Base-by-base conservation (phyloP, 2,329 filamentous ascomycete genomes). In the Fusarium sambucinum region DNA sequence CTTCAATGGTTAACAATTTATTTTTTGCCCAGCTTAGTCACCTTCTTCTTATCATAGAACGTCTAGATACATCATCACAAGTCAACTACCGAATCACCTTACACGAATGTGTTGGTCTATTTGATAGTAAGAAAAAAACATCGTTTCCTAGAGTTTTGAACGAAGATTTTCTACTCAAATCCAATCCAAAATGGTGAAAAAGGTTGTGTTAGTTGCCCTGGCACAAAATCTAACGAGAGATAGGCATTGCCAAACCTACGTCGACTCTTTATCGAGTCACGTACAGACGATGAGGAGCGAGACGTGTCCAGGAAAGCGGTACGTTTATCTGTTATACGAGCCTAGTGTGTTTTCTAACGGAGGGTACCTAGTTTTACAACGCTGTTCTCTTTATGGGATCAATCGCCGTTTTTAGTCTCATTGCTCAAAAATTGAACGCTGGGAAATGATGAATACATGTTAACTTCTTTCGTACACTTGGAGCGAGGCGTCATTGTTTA, bases 341-440 rank as follows among this genome's bases (percentile, higher is more conserved):
- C 10, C 10, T 16, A 11, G 6, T 42, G 16, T 14, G 7, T 4
- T 37, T 33, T 25, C 63, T 74, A 32, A 75, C 45, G 62, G 63
- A 48, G 61, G 32, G 19, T 27, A 9, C 6, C 27, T 74, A 97
- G 96, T 99, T 99, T 79, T 99, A 99, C 81, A 98, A 99, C 75
- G 89, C 97, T 1, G 94, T 97, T 1, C 84, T 98, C 3, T 99
- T 98, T 82, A 95, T 99, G 85, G 96, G 94, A 25, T 97, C 96
- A 0, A 92, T 99, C 25, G 94, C 95, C 10, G 89, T 97, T 63
- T 97, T 98, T 82, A 97, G 95, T 77, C 83, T 99, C 63, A 90
- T 96, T 64, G 96, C 95, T 29, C 96, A 99, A 76, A 91, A 91
- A 71, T 92, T 97, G 86, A 89, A 89, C 67, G 85, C 85, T 27